Percentiles rank a stretch among this genome's conserved stretches.
phyloP scores from a whole-genome alignment of 2,329 filamentous ascomycete genomes.

The Epichloe elymi region DNA sequence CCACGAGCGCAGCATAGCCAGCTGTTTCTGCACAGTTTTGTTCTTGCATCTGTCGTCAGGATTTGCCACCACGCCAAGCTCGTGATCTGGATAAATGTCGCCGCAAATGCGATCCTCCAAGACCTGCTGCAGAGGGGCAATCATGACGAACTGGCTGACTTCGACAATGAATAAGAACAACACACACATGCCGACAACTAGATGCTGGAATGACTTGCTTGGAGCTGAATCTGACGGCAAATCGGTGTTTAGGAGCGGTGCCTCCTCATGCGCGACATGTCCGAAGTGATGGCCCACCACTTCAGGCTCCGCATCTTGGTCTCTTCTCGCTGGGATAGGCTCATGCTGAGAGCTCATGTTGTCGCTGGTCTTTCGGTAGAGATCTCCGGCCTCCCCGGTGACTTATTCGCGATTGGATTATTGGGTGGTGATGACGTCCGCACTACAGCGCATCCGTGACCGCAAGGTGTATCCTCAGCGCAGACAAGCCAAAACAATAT shows the following conservation, averaged over 20 bases:
- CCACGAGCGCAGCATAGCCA: conserved; percentile 40
- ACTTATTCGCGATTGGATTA: background rate
- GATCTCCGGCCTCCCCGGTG: background rate
- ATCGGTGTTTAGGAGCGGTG: conserved; percentile 8
- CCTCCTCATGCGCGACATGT: background rate
- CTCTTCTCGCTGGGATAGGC: background rate
- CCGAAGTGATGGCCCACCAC: background rate
- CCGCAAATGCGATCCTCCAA: conserved; percentile 42
- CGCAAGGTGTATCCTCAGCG: no score
- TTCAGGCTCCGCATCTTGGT: background rate
- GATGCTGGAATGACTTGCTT: conserved; percentile 14
- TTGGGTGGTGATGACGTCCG: background rate
- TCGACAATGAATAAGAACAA: conserved; percentile 30
- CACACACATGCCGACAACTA: conserved; percentile 20
- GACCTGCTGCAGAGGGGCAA: conserved; percentile 33
- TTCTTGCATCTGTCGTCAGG: conserved; percentile 35
- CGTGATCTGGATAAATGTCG: conserved; percentile 28
- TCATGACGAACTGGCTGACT: conserved; percentile 24
- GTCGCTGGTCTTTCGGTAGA: background rate
- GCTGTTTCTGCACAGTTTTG: conserved; percentile 32
- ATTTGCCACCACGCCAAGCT: conserved; percentile 15
- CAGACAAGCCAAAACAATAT: no score
- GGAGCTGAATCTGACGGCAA: conserved; percentile 10
- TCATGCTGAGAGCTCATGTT: background rate
- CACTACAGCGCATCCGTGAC: background rate